Conservation (phyloP, 257 asterid species). For the Cinchona pubescens region DNA sequence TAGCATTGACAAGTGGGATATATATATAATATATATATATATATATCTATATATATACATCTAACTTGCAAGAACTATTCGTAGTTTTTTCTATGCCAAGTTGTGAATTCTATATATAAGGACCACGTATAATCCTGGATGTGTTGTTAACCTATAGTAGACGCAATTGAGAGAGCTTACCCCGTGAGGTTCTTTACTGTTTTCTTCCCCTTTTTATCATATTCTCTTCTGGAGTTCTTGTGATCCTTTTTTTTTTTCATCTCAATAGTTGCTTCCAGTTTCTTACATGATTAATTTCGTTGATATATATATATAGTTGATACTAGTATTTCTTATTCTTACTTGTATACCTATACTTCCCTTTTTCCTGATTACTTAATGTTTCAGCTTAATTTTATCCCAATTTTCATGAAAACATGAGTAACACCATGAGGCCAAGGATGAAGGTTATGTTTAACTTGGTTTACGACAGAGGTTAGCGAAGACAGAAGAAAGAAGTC, state of each 20-base stretch:
- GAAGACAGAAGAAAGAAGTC: neutral
- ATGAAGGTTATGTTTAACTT: constrained; percentile 47
- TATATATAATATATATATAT: too few relatives aligned
- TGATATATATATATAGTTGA: too few relatives aligned
- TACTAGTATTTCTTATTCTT: too few relatives aligned
- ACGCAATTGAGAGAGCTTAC: constrained; percentile 10
- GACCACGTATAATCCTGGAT: constrained; percentile 1
- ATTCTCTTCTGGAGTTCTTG: constrained; percentile 6
- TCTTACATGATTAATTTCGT: neutral
- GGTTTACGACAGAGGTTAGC: constrained; percentile 60
- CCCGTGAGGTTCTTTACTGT: constrained; percentile 27
- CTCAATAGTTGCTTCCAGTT: neutral
- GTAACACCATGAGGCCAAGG: constrained; percentile 56
- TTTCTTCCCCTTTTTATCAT: neutral
- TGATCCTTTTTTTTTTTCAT: neutral
- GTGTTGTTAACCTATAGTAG: neutral
- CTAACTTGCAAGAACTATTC: neutral
- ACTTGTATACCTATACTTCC: neutral
- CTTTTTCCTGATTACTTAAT: neutral
- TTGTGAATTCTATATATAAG: constrained; percentile 1
- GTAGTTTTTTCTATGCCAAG: neutral
- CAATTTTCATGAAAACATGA: constrained; percentile 27
- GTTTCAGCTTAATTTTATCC: neutral
- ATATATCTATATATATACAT: too few relatives aligned
- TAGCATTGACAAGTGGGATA: constrained; percentile 21